Conservation (phyloP, 352 stramenopile species). For the Phytophthora sp. region DNA sequence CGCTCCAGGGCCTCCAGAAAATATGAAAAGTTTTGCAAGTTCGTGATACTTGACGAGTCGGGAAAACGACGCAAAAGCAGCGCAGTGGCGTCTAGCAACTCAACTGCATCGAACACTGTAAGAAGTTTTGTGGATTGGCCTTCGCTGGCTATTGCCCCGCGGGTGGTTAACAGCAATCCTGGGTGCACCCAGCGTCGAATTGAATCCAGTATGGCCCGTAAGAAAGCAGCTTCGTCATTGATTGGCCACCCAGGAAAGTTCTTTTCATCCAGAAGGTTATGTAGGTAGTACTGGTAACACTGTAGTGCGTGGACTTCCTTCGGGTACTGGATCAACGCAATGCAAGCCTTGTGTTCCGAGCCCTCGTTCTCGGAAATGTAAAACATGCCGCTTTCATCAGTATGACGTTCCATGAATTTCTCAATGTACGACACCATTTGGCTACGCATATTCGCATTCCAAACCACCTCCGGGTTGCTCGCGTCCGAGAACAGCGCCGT, state of each 20-base stretch:
- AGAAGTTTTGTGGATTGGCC: constrained; percentile 66
- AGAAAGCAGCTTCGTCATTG: constrained; percentile 81
- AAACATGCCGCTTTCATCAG: constrained; percentile 71
- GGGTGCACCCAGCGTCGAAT: constrained; percentile 83
- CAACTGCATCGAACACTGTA: constrained; percentile 70
- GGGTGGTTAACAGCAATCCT: constrained; percentile 45
- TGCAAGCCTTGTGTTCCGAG: constrained; percentile 78
- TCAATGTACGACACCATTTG: constrained; percentile 89
- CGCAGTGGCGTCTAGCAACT: constrained; percentile 74
- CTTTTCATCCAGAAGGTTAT: constrained; percentile 87
- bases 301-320: constrained; percentile 86
- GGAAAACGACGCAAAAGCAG: constrained; percentile 79
- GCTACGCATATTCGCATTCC: constrained; percentile 85
- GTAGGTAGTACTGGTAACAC: constrained; percentile 89
- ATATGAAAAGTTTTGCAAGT: constrained; percentile 69
- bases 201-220: constrained; percentile 75
- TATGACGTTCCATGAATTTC: constrained; percentile 85
- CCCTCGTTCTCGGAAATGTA: constrained; percentile 72
- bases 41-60: constrained; percentile 64
- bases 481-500: constrained; percentile 82
- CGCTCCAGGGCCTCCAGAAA: constrained; percentile 81
- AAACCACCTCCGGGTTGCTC: constrained; percentile 88
- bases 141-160: constrained; percentile 49
- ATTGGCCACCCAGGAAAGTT: constrained; percentile 90
- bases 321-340: constrained; percentile 83